These are phyloP conservation scores for Basipetospora chlamydospora DNA, from an alignment of 2,329 filamentous ascomycete species.

Conservation along the genomic window DNA sequence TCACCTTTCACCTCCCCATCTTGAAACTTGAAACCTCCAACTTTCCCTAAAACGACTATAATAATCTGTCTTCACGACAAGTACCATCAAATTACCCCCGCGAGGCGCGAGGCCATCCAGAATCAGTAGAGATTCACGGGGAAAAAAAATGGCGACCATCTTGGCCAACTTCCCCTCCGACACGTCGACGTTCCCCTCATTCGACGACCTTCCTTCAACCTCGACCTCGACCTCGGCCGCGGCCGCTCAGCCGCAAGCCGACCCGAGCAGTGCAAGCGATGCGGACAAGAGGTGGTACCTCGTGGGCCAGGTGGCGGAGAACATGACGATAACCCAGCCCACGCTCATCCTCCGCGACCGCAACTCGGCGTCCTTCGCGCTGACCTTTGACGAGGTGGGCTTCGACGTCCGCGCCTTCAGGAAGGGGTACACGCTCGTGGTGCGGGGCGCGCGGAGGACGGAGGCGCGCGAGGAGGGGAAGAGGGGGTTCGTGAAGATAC, in stretches of 20 bases:
- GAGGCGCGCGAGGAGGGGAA: constrained; percentile 20
- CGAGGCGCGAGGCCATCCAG: too few species aligned
- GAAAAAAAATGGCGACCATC: not conserved
- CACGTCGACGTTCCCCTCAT: constrained; percentile 19
- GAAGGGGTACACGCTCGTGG: constrained; percentile 23
- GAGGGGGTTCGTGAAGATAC: constrained; percentile 23
- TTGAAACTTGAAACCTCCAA: too few species aligned
- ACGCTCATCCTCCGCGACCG: constrained; percentile 30
- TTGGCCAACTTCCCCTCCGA: constrained; percentile 18
- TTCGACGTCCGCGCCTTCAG: constrained; percentile 22
- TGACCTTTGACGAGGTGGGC: constrained; percentile 27
- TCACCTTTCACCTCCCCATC: too few species aligned
- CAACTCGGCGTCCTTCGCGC: constrained; percentile 24
- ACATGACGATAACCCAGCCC: constrained; percentile 34
- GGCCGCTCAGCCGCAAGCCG: constrained; percentile 3
- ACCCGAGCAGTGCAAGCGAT: too few species aligned
- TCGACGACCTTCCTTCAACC: constrained; percentile 14
- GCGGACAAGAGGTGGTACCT: constrained; percentile 16
- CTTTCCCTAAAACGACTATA: too few species aligned
- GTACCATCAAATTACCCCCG: too few species aligned
- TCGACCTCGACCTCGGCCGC: constrained; percentile 1
- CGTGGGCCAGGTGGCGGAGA: constrained; percentile 29
- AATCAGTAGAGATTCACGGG: too few species aligned
- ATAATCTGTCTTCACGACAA: too few species aligned
- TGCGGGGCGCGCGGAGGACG: constrained; percentile 20